Base-by-base conservation (phyloP, 345 rosid species). In the Microthlaspi erraticum region DNA sequence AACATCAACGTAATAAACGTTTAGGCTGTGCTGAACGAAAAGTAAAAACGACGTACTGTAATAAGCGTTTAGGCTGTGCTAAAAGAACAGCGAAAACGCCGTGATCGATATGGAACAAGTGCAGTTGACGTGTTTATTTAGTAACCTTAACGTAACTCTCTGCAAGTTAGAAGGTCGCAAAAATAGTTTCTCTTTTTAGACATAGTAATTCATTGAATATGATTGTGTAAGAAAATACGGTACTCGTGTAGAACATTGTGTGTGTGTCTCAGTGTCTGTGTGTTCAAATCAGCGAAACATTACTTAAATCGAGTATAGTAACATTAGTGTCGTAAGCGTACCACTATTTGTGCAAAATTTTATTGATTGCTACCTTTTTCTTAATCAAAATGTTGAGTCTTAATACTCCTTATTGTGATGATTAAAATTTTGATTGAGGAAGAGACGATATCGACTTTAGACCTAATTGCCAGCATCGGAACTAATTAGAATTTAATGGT, bases 391-490 rank as follows among this genome's bases (percentile, higher is more conserved):
- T 23, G 2, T 23, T 26, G 29, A 26, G 1, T 36, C 31, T 44
- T 6, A 36, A 31, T 64, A 37, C 13, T 72, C 70, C 34, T 46
- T 17, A 32, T 12, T 48, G 51, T 32, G 72, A 65, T 65, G 71
- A 73, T 73, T 73, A 56, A 29, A 55, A 65, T 48, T 45, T 69
- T 74, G 78, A 66, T 66, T 66, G 48, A 66, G 16, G 14, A 19
- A 33, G 60, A 50, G 65, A 46, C 29, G 67, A 74, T 66, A 66
- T 66, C 61, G 70, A 74, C 78, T 74, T 41, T 58, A 66, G 14
- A 74, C 72, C 78, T 74, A 74, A 66, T 66, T 56, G 33, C 67
- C 72, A 73, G 44, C 77, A 73, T 66, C 66, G 58, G 61, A 67
- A 66, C 72, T 74, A 50, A 41, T 58, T 64, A 48, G 44, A 60